phyloP scores from a whole-genome alignment of 176 grass and related monocot genomes.

The Canna indica region DNA sequence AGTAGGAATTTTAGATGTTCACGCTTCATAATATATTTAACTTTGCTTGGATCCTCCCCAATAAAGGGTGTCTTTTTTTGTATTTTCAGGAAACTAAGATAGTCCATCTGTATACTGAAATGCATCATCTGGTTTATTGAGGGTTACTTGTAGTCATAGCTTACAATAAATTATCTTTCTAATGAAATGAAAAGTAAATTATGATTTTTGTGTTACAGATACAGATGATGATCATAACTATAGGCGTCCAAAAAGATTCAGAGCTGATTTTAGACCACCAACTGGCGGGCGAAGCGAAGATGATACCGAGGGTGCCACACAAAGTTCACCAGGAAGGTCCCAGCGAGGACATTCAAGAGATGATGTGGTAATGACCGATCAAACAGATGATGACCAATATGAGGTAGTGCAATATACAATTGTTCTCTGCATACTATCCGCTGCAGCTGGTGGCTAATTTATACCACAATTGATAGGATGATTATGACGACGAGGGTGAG shows the following conservation, averaged over 20 bases:
- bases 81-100: neutral
- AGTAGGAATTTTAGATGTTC: neutral
- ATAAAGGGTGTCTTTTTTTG: neutral
- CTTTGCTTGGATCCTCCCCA: neutral
- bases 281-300: slow-evolving; percentile 71
- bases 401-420: slow-evolving; percentile 46
- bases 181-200: slow-evolving; percentile 2
- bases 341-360: slow-evolving; percentile 59
- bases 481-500: slow-evolving; percentile 93
- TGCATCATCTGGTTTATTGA: neutral
- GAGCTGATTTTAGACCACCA: slow-evolving; percentile 62
- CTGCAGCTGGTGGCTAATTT: slow-evolving; percentile 1
- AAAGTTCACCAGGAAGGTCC: slow-evolving; percentile 88
- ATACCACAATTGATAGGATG: slow-evolving; percentile 53
- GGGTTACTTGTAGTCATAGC: neutral
- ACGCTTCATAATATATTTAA: neutral
- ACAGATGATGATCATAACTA: slow-evolving; percentile 72
- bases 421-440: neutral
- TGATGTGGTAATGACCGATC: slow-evolving; percentile 84
- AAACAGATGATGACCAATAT: slow-evolving; percentile 78
- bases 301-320: slow-evolving; percentile 60
- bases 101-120: neutral
- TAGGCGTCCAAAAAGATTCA: slow-evolving; percentile 78
- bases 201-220: slow-evolving; percentile 33
- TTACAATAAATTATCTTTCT: neutral